phyloP scores from a whole-genome alignment of 179 eudicot species.

The Monotropa hypopitys region DNA sequence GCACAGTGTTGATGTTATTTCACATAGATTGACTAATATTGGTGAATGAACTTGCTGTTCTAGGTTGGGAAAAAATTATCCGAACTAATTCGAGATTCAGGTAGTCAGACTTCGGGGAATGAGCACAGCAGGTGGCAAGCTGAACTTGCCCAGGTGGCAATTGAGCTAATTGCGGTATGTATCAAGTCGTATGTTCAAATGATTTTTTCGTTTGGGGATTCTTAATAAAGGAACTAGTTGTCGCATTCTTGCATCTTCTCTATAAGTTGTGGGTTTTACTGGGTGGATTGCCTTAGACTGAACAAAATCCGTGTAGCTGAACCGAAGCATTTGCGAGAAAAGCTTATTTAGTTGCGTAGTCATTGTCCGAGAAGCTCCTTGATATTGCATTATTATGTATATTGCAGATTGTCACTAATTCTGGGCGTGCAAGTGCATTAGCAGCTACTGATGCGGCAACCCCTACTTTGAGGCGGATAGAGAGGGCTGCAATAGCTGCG shows the following conservation, averaged over 20 bases:
- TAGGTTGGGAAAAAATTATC: slow-evolving; percentile 93
- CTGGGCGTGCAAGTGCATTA: slow-evolving; percentile 93
- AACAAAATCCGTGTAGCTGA: not conserved
- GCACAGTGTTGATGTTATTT: not conserved
- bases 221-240: not conserved
- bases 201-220: not conserved
- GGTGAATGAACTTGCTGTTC: slow-evolving; percentile 5
- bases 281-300: not conserved
- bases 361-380: not conserved
- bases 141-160: slow-evolving; percentile 84
- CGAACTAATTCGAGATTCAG: slow-evolving; percentile 86
- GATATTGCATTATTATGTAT: not conserved
- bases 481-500: slow-evolving; percentile 98
- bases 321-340: not conserved
- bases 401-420: slow-evolving; percentile 75
- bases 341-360: not conserved
- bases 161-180: slow-evolving; percentile 87
- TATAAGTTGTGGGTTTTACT: not conserved
- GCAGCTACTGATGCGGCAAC: slow-evolving; percentile 98
- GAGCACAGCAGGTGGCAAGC: slow-evolving; percentile 89
- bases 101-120: slow-evolving; percentile 64
- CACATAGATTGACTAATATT: not conserved
- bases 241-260: not conserved
- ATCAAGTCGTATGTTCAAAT: not conserved
- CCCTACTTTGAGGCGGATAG: slow-evolving; percentile 84